phyloP scores from a whole-genome alignment of 1,284 basidiomycete species.

The Trametes sp. region DNA sequence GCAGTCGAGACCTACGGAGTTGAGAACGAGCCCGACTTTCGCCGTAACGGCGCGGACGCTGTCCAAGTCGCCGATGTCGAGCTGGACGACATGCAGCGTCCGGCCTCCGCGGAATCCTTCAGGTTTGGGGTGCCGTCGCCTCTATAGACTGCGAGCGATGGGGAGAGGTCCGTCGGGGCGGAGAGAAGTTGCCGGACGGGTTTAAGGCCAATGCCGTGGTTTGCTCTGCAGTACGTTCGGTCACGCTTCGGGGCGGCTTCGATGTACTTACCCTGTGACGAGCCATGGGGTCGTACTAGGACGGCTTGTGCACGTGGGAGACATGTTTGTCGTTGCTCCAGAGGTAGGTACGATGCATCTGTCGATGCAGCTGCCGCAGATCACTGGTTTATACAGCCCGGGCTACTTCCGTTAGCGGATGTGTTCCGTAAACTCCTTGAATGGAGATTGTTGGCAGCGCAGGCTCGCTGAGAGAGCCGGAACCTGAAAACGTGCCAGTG shows the following conservation, averaged over 20 bases:
- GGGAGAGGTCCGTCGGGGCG: conserved; percentile 43
- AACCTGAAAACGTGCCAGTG: too few relatives aligned
- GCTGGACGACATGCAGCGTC: conserved; percentile 41
- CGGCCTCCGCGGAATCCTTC: conserved; percentile 19
- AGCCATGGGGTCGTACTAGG: conserved; percentile 5
- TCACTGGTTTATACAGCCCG: too few relatives aligned
- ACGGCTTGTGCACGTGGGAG: not conserved
- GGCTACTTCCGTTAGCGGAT: too few relatives aligned
- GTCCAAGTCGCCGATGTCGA: conserved; percentile 39
- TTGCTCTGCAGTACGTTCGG: too few relatives aligned
- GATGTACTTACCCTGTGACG: conserved; percentile 3
- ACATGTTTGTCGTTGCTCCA: too few relatives aligned
- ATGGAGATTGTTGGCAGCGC: too few relatives aligned
- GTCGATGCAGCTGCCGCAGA: too few relatives aligned
- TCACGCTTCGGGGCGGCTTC: too few relatives aligned
- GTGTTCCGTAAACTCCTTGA: too few relatives aligned
- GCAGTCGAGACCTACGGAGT: conserved; percentile 43
- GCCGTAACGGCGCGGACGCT: not conserved
- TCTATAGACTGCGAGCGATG: conserved; percentile 44
- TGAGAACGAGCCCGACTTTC: not conserved
- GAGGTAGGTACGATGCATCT: too few relatives aligned
- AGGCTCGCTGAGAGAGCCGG: too few relatives aligned
- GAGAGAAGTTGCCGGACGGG: conserved; percentile 44
- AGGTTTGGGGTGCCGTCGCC: conserved; percentile 41
- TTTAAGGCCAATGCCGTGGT: conserved; percentile 50